These are phyloP conservation scores for Papiliotrema laurentii DNA, from an alignment of 1,284 basidiomycete genomes.

Conservation along the genomic window DNA sequence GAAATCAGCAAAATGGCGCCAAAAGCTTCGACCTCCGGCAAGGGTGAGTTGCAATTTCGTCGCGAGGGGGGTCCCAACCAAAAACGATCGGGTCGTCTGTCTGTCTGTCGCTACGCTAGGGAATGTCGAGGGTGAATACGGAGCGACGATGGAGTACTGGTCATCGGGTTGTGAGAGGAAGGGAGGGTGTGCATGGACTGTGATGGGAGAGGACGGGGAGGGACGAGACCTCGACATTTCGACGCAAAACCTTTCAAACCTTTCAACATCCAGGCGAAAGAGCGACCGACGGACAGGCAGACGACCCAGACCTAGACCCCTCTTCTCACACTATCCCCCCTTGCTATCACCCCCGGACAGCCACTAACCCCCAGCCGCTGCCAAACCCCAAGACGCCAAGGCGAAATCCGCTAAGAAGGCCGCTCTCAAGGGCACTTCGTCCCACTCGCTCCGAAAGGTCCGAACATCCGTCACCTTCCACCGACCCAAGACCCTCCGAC, in stretches of 20 bases:
- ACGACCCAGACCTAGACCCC: background rate
- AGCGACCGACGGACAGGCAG: background rate
- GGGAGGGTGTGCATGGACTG: no score
- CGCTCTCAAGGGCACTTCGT: conserved; percentile 79
- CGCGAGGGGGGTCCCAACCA: background rate
- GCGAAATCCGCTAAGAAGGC: conserved; percentile 96
- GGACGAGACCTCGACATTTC: no score
- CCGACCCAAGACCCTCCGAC: conserved; percentile 89
- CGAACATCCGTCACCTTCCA: conserved; percentile 89
- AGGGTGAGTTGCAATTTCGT: conserved; percentile 20
- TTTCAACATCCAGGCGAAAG: no score
- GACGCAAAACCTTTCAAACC: no score
- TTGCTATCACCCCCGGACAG: no score
- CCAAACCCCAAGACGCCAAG: conserved; percentile 60
- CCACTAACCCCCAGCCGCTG: conserved; percentile 35
- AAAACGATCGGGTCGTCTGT: background rate
- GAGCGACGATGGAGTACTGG: no score
- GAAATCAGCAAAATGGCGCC: conserved; percentile 26
- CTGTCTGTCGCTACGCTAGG: background rate
- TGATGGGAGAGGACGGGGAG: no score
- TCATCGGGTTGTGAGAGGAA: no score
- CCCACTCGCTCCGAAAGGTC: conserved; percentile 73
- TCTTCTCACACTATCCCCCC: background rate
- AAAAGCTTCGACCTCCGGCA: conserved; percentile 16
- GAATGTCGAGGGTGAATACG: no score